phyloP scores from a whole-genome alignment of 2,329 filamentous ascomycete species.

The Verticillium longisporum region DNA sequence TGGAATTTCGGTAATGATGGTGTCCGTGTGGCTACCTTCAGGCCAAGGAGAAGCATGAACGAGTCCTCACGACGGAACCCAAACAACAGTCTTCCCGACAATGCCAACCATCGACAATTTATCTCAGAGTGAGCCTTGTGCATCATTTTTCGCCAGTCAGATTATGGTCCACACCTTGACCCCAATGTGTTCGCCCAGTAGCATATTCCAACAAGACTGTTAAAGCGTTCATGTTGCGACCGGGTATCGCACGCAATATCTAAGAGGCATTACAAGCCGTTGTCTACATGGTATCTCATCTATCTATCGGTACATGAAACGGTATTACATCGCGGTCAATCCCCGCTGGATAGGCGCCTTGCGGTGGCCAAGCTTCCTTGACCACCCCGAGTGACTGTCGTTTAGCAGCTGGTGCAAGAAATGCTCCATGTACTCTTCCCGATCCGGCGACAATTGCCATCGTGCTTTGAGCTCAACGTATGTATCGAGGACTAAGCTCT shows the following conservation, averaged over 20 bases:
- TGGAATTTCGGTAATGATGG: too few relatives aligned
- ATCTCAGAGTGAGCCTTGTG: too few relatives aligned
- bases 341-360: not conserved
- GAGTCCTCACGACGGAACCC: too few relatives aligned
- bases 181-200: too few relatives aligned
- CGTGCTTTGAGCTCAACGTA: constrained; percentile 43
- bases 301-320: not conserved
- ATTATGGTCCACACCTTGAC: too few relatives aligned
- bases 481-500: constrained; percentile 43
- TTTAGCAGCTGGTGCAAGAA: constrained; percentile 35
- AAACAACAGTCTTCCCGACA: too few relatives aligned
- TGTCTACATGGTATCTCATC: not conserved
- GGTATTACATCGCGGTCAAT: not conserved
- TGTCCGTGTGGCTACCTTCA: too few relatives aligned
- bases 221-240: not conserved
- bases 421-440: constrained; percentile 38
- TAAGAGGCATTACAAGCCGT: not conserved
- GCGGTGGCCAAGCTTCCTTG: not conserved
- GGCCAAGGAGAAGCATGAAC: too few relatives aligned
- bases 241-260: not conserved
- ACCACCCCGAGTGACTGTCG: constrained; percentile 1
- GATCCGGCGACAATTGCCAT: constrained; percentile 36
- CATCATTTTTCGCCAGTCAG: too few relatives aligned
- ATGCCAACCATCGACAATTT: too few relatives aligned
- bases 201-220: not conserved